phyloP scores from a whole-genome alignment of 345 rosid species.

The Trapa incisa region DNA sequence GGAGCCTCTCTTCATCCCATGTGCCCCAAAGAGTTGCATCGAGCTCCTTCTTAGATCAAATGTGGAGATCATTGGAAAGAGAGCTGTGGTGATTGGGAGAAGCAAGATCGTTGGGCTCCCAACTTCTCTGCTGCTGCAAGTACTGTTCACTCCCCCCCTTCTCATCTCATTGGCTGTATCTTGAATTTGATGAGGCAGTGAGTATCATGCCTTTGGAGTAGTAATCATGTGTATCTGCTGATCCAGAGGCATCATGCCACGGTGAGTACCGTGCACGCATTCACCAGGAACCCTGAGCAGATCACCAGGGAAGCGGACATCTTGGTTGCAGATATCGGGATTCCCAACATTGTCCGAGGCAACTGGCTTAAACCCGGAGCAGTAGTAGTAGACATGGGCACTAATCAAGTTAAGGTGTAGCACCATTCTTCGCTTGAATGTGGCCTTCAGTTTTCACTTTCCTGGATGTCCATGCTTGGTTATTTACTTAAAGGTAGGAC shows the following conservation, averaged over 20 bases:
- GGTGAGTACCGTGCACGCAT: slow-evolving; percentile 17
- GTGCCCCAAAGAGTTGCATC: slow-evolving; percentile 23
- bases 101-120: slow-evolving; percentile 27
- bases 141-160: neutral
- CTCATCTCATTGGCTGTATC: too few species aligned
- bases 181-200: neutral
- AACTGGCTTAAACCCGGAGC: slow-evolving; percentile 28
- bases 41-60: slow-evolving; percentile 21
- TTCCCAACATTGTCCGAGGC: slow-evolving; percentile 19
- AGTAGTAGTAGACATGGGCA: slow-evolving; percentile 23
- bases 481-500: neutral
- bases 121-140: slow-evolving; percentile 20
- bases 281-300: slow-evolving; percentile 16
- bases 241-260: slow-evolving; percentile 26
- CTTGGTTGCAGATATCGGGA: slow-evolving; percentile 19
- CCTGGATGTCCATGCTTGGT: neutral
- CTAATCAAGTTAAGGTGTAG: slow-evolving; percentile 18
- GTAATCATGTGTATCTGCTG: neutral
- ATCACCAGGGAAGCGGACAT: slow-evolving; percentile 21
- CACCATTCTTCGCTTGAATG: neutral
- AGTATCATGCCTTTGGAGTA: neutral
- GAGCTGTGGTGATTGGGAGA: slow-evolving; percentile 21
- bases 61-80: slow-evolving; percentile 23
- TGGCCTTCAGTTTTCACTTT: neutral
- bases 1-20: slow-evolving; percentile 24